phyloP scores from a whole-genome alignment of 139 green algal genomes.

The Chlamydomonas sphaeroides region DNA sequence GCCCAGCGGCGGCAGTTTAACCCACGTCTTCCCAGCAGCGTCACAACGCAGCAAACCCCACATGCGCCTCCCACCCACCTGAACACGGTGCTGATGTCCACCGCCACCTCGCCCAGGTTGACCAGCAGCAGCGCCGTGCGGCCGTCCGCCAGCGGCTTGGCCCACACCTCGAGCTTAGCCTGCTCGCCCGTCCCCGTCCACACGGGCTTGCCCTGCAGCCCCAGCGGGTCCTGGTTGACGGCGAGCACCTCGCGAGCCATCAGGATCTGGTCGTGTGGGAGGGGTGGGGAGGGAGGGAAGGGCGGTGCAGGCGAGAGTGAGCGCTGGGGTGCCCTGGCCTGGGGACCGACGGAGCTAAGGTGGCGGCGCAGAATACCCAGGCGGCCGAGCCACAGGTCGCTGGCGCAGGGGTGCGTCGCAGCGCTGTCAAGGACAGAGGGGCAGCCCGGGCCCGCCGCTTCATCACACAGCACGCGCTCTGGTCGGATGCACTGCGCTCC shows the following conservation, averaged over 20 bases:
- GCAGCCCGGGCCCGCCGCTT: too few relatives aligned
- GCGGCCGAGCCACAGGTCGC: too few relatives aligned
- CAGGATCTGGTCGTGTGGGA: conserved; percentile 30
- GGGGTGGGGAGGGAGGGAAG: not conserved
- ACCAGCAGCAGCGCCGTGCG: conserved; percentile 54
- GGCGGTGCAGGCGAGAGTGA: too few relatives aligned
- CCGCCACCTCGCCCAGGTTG: conserved; percentile 38
- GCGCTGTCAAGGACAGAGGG: not conserved
- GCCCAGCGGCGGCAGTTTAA: too few relatives aligned
- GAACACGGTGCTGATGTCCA: conserved; percentile 48
- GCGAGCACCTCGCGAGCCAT: conserved; percentile 52
- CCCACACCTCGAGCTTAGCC: conserved; percentile 49
- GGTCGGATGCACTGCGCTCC: not conserved
- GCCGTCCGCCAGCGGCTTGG: conserved; percentile 53
- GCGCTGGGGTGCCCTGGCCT: too few relatives aligned
- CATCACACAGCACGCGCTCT: too few relatives aligned
- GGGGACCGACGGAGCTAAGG: too few relatives aligned
- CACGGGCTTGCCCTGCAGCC: conserved; percentile 50
- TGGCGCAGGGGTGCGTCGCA: not conserved
- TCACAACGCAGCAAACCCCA: too few relatives aligned
- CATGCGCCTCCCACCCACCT: not conserved
- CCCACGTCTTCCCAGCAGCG: too few relatives aligned
- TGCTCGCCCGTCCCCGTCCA: not conserved
- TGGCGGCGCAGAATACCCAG: too few relatives aligned
- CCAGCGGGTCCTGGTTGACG: conserved; percentile 57